phyloP scores from a whole-genome alignment of 371 early-diverging fungal genomes.

The Mucor saturninus region DNA sequence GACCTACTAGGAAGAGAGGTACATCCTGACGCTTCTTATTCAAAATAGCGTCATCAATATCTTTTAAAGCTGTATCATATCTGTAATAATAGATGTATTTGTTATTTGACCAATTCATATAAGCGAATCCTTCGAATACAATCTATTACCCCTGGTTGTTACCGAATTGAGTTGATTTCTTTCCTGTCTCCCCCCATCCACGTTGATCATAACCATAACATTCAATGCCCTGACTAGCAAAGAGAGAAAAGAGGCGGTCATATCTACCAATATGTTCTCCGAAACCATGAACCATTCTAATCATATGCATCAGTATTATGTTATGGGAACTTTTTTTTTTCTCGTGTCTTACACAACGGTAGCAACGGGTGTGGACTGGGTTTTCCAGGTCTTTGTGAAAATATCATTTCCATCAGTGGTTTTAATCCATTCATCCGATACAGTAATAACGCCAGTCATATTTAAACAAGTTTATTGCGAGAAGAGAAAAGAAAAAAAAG shows the following conservation, averaged over 20 bases:
- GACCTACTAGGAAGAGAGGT: conserved; percentile 69
- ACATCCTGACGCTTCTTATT: conserved; percentile 41
- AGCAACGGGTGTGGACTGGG: conserved; percentile 33
- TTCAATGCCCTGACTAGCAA: conserved; percentile 60
- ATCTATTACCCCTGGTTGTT: conserved; percentile 55
- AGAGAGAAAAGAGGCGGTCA: conserved; percentile 54
- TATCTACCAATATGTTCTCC: conserved; percentile 72
- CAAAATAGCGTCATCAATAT: conserved; percentile 61
- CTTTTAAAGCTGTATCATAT: conserved; percentile 44
- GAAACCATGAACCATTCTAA: conserved; percentile 69
- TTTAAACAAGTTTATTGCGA: conserved; percentile 1
- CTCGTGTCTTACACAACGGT: conserved; percentile 35
- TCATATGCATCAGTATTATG: conserved; percentile 14
- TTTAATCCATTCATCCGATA: conserved; percentile 42
- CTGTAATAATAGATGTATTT: conserved; percentile 13
- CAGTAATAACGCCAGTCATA: conserved; percentile 17
- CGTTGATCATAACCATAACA: conserved; percentile 68
- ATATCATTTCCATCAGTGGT: conserved; percentile 39
- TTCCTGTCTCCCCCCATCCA: conserved; percentile 68
- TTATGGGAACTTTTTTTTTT: neutral
- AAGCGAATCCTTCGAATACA: neutral
- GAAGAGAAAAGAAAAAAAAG: conserved; percentile 14
- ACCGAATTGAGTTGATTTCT: conserved; percentile 55
- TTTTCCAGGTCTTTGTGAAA: conserved; percentile 58
- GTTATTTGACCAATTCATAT: neutral